A percentile compares a stretch with the other conserved stretches of the same genome.
These are phyloP conservation scores for Aspergillus sergii DNA, from an alignment of 2,329 filamentous ascomycete genomes.

Conservation along the genomic window DNA sequence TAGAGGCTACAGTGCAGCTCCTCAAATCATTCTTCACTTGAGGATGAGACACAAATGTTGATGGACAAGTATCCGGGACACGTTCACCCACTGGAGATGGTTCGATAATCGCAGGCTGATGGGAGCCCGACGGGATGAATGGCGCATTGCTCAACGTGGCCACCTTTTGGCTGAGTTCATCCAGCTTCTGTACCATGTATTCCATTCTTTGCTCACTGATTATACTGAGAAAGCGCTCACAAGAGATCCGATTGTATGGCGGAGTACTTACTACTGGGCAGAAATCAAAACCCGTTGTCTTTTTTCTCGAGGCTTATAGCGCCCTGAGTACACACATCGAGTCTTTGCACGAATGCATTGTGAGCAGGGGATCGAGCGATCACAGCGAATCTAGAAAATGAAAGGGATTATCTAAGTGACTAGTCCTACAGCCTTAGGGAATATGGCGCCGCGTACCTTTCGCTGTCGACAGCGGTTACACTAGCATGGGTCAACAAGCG, in stretches of 20 bases:
- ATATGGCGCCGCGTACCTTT: conserved; percentile 3
- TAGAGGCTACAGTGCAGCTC: not conserved
- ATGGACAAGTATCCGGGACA: not conserved
- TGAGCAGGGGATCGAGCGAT: conserved; percentile 15
- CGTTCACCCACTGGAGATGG: not conserved
- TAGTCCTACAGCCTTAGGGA: not conserved
- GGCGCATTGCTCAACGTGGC: conserved; percentile 3
- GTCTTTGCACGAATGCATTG: conserved; percentile 9
- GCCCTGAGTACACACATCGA: conserved; percentile 11
- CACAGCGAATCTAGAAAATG: conserved; percentile 5
- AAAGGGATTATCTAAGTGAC: not conserved
- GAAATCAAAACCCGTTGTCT: conserved; percentile 17
- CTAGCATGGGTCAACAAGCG: conserved; percentile 1
- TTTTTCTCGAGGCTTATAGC: conserved; percentile 10
- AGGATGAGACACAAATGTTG: not conserved
- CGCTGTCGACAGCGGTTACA: conserved; percentile 17
- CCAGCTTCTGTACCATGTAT: conserved; percentile 16
- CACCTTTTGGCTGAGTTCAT: conserved; percentile 11
- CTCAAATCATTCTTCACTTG: not conserved
- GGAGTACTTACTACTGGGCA: conserved; percentile 14
- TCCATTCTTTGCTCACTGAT: conserved; percentile 13
- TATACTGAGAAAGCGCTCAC: not conserved
- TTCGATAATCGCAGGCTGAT: not conserved
- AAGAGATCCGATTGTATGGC: not conserved
- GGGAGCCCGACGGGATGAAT: not conserved